A percentile compares a stretch with the other conserved stretches of the same genome.
These are phyloP conservation scores for Tuber umbilicatum DNA, from an alignment of 495 filamentous ascomycete genomes.

Conservation along the genomic window DNA sequence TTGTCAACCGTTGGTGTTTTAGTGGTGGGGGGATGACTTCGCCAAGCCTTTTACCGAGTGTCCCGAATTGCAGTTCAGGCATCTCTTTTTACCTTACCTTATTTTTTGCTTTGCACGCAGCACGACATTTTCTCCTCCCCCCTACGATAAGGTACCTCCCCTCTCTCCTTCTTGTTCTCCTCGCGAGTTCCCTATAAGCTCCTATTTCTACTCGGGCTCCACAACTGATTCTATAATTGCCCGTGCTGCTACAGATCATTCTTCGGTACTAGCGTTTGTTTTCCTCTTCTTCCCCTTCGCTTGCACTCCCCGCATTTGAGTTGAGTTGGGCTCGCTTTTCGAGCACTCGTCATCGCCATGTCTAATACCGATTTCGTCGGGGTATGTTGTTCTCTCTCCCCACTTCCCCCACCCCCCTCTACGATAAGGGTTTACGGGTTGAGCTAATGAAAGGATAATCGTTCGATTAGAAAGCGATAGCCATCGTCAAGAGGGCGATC, in stretches of 20 bases:
- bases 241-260: background rate
- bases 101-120: background rate
- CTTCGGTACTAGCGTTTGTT: background rate
- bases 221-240: background rate
- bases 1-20: background rate
- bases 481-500: constrained; percentile 92
- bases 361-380: constrained; percentile 96
- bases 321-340: background rate
- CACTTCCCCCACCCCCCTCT: background rate
- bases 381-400: constrained; percentile 19
- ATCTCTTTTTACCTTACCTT: background rate
- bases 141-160: background rate
- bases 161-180: background rate
- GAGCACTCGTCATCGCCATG: constrained; percentile 51
- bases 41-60: constrained; percentile 13
- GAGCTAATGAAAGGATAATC: background rate
- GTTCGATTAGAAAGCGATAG: constrained; percentile 64
- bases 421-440: background rate
- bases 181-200: background rate
- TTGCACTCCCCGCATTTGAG: background rate
- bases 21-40: constrained; percentile 6
- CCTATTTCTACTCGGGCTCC: background rate
- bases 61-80: background rate
- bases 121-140: background rate
- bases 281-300: background rate